Base-by-base conservation (phyloP, 2,329 filamentous ascomycete species). In the Niveomyces coronatus region DNA sequence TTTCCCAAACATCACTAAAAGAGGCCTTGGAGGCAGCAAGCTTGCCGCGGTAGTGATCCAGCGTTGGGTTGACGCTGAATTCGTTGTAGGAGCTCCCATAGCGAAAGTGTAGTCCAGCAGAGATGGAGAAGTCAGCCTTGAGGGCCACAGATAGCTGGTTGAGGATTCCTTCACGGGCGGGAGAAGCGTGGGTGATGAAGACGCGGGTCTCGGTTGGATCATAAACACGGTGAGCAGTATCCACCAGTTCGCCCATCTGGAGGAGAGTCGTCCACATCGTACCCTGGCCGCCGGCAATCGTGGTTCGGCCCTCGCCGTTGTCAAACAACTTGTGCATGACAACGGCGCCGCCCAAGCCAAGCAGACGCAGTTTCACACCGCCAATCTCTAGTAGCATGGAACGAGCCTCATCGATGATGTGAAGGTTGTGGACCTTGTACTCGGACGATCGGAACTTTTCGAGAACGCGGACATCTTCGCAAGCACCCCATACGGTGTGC, bases 321-420 rank as follows among this genome's bases (percentile, higher is more conserved):
- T 98, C 91, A 55, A 98, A 98, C 14, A 98, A 76, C 71, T 98
- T 98, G 72, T 98, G 91, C 87, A 98, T 98, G 43, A 98, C 91
- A 5, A 98, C 89, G 6, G 91, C 91, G 52, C 91, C 91, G 47
- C 91, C 91, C 23, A 98, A 72, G 45, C 91, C 91, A 20, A 98
- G 76, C 35, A 98, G 74, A 53, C 91, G 84, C 47, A 98, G 77
- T 73, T 96, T 96, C 39, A 98, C 86, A 41, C 91, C 91, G 40
- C 89, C 91, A 44, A 96, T 72, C 63, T 98, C 91, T 41, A 98
- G 73, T 49, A 98, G 70, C 70, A 94, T 85, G 26, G 91, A 96
- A 59, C 89, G 89, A 37, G 91, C 88, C 68, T 98, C 91, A 49
- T 98, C 91, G 52, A 98, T 95, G 56, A 98, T 94, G 69, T 95